Evolutionary conservation across 2,329 filamentous ascomycete species (phyloP), one percentile per base, ranked within the genome.

Genomic region (Colletotrichum euphorbiae): DNA sequence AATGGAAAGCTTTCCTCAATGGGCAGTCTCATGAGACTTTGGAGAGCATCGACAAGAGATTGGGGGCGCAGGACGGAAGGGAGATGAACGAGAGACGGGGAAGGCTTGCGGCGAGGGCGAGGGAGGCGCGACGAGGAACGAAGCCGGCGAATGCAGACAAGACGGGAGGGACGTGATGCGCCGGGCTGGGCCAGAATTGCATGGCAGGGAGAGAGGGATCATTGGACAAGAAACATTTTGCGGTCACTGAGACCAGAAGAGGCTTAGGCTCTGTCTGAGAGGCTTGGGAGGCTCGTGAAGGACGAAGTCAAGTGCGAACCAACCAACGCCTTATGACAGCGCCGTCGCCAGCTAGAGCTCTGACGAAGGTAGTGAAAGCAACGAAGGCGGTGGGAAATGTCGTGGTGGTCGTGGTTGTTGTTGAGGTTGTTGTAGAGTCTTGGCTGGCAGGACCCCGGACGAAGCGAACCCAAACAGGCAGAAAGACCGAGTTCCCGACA

Each of bases 131-230:
- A 33, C 54, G 55, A 60, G 31, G 28, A 45, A 51, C 31, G 38
- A 36, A 42, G 43, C 36, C 81, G 3, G 38, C 48, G 62, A 31
- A 40, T 48, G 38, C 46, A 48, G 46, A 54, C 56, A 46, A 54
- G 45, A 60, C 46, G 56, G 56, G 62, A 54, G 21, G 48, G 17
- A 28, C 17, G 24, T 21, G 31, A 65, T 52, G 38, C 38, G 48
- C 17, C 8, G 12, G 28, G 13, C 24, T 42, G 31, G 24, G 40
- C 33, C 33, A 15, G 40, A 24, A 21, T 28, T 17, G 43, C 4
- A 50, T 45, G 12, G 21, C 24, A 45, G 36, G 12, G 19, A 21
- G 55, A 17, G n/a, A 28, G 45, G 62, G 19, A 28, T 8, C 13
- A 62, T 36, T 21, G 45, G 21, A 38, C 45, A 21, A 43, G 15